phyloP scores from a whole-genome alignment of 306 rosid species.

The Prosopis cineraria region DNA sequence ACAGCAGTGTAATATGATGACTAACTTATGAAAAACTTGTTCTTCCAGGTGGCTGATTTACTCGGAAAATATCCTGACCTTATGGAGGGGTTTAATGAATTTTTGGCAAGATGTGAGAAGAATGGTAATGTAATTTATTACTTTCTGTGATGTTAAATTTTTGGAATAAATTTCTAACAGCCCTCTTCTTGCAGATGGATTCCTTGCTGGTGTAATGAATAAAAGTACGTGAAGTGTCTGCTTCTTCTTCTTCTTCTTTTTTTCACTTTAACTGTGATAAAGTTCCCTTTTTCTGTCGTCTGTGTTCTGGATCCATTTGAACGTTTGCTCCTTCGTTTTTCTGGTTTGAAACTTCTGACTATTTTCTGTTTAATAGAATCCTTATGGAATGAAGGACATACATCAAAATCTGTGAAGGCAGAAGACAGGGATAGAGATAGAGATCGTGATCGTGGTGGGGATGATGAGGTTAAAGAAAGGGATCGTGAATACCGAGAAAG shows the following conservation, averaged over 20 bases:
- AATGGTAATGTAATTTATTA: conserved; percentile 65
- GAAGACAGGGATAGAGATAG: conserved; percentile 77
- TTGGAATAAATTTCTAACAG: conserved; percentile 49
- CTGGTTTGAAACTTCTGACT: conserved; percentile 28
- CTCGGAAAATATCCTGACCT: conserved; percentile 86
- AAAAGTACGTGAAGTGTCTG: conserved; percentile 69
- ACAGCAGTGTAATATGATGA: conserved; percentile 1
- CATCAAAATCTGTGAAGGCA: conserved; percentile 62
- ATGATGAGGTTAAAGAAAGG: conserved; percentile 78
- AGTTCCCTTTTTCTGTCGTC: conserved; percentile 29
- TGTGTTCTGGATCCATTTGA: conserved; percentile 11
- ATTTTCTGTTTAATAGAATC: conserved; percentile 57
- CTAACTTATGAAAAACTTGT: conserved; percentile 35
- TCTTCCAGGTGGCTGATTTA: conserved; percentile 77
- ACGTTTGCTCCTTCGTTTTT: conserved; percentile 22
- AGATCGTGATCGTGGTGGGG: conserved; percentile 67
- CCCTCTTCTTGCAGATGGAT: conserved; percentile 78
- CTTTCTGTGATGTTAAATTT: conserved; percentile 31
- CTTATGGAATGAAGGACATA: conserved; percentile 78
- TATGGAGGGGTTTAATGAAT: conserved; percentile 88
- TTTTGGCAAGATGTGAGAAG: conserved; percentile 86
- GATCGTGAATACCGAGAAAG: conserved; percentile 77
- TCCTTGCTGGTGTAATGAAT: conserved; percentile 97
- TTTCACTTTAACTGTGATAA: conserved; percentile 24
- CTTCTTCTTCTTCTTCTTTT: no score